Conservation (phyloP, 2,329 filamentous ascomycete genomes). For the Talaromyces sp. region DNA sequence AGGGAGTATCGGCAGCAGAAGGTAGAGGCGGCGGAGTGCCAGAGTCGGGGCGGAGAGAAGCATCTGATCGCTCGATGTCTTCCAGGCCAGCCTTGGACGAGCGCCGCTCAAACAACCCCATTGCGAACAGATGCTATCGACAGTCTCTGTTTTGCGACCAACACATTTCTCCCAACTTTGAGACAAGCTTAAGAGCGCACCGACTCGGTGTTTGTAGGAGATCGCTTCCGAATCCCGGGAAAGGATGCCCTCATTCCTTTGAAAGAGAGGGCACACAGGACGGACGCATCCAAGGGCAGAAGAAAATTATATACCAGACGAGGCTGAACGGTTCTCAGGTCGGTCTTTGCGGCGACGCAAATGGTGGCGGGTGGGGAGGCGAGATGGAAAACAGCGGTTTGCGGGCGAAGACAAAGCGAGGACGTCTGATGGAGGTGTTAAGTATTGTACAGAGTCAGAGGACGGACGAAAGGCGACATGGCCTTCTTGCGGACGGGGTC, state of each 20-base stretch:
- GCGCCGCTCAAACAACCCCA: slow-evolving; percentile 28
- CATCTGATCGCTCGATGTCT: slow-evolving; percentile 14
- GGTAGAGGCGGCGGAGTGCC: not conserved
- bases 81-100: slow-evolving; percentile 25
- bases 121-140: slow-evolving; percentile 11
- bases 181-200: not conserved
- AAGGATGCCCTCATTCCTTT: slow-evolving; percentile 7
- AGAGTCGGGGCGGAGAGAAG: slow-evolving; percentile 12
- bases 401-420: not conserved
- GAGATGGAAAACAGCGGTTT: not conserved
- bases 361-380: not conserved
- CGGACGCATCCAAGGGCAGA: not conserved
- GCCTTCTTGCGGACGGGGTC: not conserved
- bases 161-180: slow-evolving; percentile 5
- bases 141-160: slow-evolving; percentile 2
- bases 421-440: not conserved
- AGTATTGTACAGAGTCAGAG: not conserved
- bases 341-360: not conserved
- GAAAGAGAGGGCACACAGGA: not conserved
- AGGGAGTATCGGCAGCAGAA: not conserved
- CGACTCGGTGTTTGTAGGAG: not conserved
- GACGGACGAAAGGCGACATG: not conserved
- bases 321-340: not conserved
- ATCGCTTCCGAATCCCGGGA: not conserved
- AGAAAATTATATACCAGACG: not conserved